These are phyloP conservation scores for Camellia japonica DNA, from an alignment of 148 eudicot species.

Conservation along the genomic window DNA sequence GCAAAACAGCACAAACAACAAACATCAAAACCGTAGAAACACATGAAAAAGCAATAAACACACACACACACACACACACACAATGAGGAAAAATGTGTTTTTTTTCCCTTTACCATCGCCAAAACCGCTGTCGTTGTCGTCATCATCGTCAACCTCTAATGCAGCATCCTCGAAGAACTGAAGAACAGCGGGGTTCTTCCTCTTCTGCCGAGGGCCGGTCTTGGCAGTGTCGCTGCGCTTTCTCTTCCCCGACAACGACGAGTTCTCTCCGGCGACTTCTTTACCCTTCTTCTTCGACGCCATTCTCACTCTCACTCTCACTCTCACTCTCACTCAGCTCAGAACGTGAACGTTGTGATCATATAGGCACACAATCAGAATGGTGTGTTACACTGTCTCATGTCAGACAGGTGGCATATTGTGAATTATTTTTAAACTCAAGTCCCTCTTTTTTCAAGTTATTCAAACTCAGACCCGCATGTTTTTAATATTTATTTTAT, in stretches of 20 bases:
- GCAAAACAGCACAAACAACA: background rate
- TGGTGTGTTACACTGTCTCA: no score
- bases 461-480: no score
- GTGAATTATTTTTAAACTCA: no score
- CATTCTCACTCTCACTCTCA: conserved; percentile 26
- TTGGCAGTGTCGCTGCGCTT: conserved; percentile 32
- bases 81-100: background rate
- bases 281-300: conserved; percentile 48
- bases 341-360: background rate
- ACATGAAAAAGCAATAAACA: background rate
- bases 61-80: no score
- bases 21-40: background rate
- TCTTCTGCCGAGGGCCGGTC: conserved; percentile 28
- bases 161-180: conserved; percentile 65
- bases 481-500: no score
- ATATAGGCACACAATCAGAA: no score
- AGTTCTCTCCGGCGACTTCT: conserved; percentile 34
- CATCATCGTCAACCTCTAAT: conserved; percentile 35
- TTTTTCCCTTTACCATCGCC: conserved; percentile 31
- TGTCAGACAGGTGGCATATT: no score
- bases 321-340: background rate
- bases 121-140: conserved; percentile 30
- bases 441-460: no score
- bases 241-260: conserved; percentile 24
- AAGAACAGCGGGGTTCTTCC: conserved; percentile 44